A percentile compares a stretch with the other conserved stretches of the same genome.
Conservation (phyloP, 2,329 filamentous ascomycete species). For the Knoxdaviesia proteae region DNA sequence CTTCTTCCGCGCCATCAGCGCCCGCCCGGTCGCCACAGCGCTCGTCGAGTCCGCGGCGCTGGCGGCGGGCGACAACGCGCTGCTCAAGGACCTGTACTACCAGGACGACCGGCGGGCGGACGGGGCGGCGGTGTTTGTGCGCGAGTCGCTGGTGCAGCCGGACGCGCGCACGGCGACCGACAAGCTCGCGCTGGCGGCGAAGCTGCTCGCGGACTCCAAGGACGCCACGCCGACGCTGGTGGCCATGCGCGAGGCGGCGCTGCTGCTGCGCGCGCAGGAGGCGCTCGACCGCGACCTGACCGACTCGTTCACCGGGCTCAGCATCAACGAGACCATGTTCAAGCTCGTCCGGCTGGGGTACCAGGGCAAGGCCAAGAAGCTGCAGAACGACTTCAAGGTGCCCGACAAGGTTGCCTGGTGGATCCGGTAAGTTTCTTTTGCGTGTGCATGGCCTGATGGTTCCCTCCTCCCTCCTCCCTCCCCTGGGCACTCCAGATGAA, state of each 20-base stretch:
- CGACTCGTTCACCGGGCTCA: conserved; percentile 59
- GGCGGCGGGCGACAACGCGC: conserved; percentile 47
- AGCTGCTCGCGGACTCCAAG: conserved; percentile 64
- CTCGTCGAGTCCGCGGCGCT: conserved; percentile 68
- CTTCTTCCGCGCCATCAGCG: conserved; percentile 85
- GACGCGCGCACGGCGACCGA: conserved; percentile 52
- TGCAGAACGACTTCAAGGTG: conserved; percentile 83
- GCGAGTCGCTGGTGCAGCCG: conserved; percentile 58
- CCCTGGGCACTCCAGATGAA: not conserved
- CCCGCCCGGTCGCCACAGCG: conserved; percentile 64
- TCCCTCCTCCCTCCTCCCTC: not conserved
- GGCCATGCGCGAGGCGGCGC: conserved; percentile 58
- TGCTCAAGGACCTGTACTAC: conserved; percentile 93
- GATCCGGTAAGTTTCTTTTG: conserved; percentile 30
- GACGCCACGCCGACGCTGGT: conserved; percentile 56
- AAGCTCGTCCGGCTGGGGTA: conserved; percentile 69
- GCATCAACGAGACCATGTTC: conserved; percentile 81
- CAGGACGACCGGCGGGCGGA: conserved; percentile 85
- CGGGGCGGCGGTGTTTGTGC: conserved; percentile 69
- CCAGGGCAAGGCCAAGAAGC: conserved; percentile 64
- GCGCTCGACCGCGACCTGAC: conserved; percentile 67
- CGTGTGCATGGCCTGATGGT: too few relatives aligned
- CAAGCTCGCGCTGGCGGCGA: conserved; percentile 72
- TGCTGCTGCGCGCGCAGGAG: conserved; percentile 70
- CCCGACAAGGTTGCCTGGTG: conserved; percentile 82